Evolutionary conservation across 148 eudicot genomes (phyloP), one percentile per base, ranked within the genome.

Genomic region (Fagopyrum tataricum): DNA sequence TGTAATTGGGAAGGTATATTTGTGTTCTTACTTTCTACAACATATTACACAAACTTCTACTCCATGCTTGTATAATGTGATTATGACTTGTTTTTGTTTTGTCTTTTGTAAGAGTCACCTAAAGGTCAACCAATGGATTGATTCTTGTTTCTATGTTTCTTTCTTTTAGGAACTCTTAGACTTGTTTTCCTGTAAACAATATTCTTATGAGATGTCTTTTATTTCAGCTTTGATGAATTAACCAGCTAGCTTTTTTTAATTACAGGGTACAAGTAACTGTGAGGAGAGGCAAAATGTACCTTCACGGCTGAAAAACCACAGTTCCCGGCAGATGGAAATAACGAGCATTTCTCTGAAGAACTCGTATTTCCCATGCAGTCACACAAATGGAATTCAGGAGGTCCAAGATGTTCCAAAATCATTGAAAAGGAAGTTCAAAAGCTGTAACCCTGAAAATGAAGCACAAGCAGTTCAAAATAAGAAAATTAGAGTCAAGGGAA

Each of bases 1-100:
- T 66, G 75, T 81, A 56, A 77, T 86, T 76, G 87, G 87, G 75
- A 81, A 84, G 90, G 91, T 87, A 82, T 71, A 67, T 77, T 64
- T 48, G 15, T 67, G 9, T 67, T 72, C 23, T 26, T 11, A 5
- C 12, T 49, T 17, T 5, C 10, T 15, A 15, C 15, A 41, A 61
- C 14, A 23, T 61, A 61, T 23, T 2, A 26, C 31, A 26, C 31
- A 2, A 26, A 15, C 44, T 37, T 67, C 8, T n/a, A 7, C 7
- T 23, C 17, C 14, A 11, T 47, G 51, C 14, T 47, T 47, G 14
- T 47, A 7, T 2, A 47, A 7, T 7, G 58, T 52, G 58, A 6
- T 52, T 52, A 47, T 21, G 18, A 15, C n/a, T 52, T 52, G 23
- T 52, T 52, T 52, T 15, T 21, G 15, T 9, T 18, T 70, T 23